These are phyloP conservation scores for Flaveria brownii DNA, from an alignment of 129 eudicot genomes.

Conservation along the genomic window DNA sequence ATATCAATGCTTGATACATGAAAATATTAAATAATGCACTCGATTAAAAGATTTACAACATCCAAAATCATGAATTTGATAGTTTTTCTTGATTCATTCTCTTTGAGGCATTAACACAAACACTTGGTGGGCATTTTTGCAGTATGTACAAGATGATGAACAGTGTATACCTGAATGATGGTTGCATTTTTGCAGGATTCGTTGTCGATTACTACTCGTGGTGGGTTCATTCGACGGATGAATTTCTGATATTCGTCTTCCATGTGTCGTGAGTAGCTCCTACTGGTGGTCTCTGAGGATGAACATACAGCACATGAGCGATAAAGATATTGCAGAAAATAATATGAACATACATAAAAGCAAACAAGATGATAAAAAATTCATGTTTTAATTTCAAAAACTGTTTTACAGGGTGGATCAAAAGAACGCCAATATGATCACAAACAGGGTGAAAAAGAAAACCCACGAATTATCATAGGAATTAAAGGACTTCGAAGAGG, in stretches of 20 bases:
- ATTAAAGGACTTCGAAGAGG: not conserved
- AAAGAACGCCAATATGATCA: no score
- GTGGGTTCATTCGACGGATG: constrained; percentile 95
- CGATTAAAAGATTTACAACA: not conserved
- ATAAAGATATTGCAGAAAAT: no score
- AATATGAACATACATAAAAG: no score
- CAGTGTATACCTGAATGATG: constrained; percentile 66
- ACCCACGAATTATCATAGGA: constrained; percentile 2
- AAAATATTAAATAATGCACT: not conserved
- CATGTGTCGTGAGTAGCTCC: constrained; percentile 73
- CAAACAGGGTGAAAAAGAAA: not conserved
- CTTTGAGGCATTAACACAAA: constrained; percentile 6
- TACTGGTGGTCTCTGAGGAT: constrained; percentile 49
- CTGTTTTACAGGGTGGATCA: no score
- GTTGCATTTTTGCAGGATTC: constrained; percentile 83
- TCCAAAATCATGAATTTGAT: not conserved
- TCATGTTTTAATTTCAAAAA: not conserved
- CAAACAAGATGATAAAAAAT: not conserved
- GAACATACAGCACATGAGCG: constrained; percentile 11
- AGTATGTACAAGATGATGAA: not conserved
- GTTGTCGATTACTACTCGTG: constrained; percentile 88
- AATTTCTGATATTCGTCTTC: constrained; percentile 92
- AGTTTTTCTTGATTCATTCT: not conserved
- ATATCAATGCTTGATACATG: constrained; percentile 10
- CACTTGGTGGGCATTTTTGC: constrained; percentile 5